Base-by-base conservation (phyloP, 2,329 filamentous ascomycete species). In the Aspergillus cejpii region DNA sequence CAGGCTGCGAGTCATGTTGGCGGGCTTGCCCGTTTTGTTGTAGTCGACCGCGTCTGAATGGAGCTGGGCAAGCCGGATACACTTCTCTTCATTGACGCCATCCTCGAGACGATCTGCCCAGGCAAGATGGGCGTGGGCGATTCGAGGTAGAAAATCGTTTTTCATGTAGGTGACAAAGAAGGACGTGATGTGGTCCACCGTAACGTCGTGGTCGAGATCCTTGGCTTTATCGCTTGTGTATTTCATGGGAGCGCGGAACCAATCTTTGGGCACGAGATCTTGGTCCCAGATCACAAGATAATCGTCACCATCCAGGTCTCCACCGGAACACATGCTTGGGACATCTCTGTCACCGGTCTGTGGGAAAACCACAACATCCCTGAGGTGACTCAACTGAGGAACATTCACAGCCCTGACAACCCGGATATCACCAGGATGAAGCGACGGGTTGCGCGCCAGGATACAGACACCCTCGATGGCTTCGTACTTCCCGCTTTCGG, bases 141-240 rank as follows among this genome's bases (percentile, higher is more conserved):
- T 95, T 2, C 76, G 74, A 1, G 82, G 81, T 1, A 98, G 76
- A 10, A 79, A 79, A 59, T 97, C 87, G 53, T 94, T 90, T 69
- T 94, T 92, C 79, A 97, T 90, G 57, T 94, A 95, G 2, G 79
- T 79, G 23, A 95, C 85, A 57, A 96, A 97, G 67, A 97, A 97
- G 0, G 81, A 76, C 21, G 80, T 83, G 37, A 97, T 78, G 48
- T 95, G 85, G 4, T 80, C 71, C 0, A 86, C 77, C 0, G 77
- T 79, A 10, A 96, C 86, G 3, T 81, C 75, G 1, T 77, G 71
- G 5, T 78, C 66, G 5, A 84, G 71, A 15, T 75, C 70, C 10
- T 71, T 60, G 0, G 84, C 79, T 34, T 74, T 71, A 0, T 79
- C 72, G 0, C 80, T 72, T 0, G 74, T 72, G 58, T 89, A 92